These are phyloP conservation scores for Boletellus deceptivus DNA, from an alignment of 1,284 basidiomycete species.

Conservation along the genomic window DNA sequence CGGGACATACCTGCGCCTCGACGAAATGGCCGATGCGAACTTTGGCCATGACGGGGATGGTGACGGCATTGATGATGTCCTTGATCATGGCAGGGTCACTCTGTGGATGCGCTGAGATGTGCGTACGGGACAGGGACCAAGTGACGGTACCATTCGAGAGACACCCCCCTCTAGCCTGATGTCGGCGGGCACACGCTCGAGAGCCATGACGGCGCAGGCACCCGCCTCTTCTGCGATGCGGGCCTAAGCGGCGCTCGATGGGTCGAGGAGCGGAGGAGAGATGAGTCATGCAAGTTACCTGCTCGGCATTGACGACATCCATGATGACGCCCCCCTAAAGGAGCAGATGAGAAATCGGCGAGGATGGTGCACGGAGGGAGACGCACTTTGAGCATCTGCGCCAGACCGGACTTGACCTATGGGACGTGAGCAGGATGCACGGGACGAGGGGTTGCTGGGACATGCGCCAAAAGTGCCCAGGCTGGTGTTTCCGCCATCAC, in stretches of 20 bases:
- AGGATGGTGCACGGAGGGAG: neutral
- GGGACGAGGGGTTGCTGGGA: neutral
- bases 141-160: conserved; percentile 77
- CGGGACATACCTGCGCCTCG: conserved; percentile 76
- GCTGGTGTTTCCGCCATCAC: conserved; percentile 60
- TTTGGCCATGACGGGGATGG: conserved; percentile 93
- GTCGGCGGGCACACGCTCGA: conserved; percentile 95
- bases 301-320: conserved; percentile 86
- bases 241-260: conserved; percentile 50
- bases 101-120: conserved; percentile 38
- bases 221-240: conserved; percentile 97
- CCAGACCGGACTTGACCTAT: conserved; percentile 89
- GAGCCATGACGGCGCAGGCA: conserved; percentile 97
- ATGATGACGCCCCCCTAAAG: conserved; percentile 84
- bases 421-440: conserved; percentile 3
- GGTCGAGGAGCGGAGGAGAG: too few species aligned
- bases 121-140: neutral
- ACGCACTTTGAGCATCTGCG: conserved; percentile 89
- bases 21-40: conserved; percentile 97
- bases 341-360: neutral
- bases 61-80: conserved; percentile 88
- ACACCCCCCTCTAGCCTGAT: conserved; percentile 91
- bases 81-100: conserved; percentile 98
- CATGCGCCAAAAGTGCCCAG: conserved; percentile 83
- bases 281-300: conserved; percentile 41